These are phyloP conservation scores for Deakozyma indianensis DNA, from an alignment of 805 yeast genomes.

Conservation along the genomic window DNA sequence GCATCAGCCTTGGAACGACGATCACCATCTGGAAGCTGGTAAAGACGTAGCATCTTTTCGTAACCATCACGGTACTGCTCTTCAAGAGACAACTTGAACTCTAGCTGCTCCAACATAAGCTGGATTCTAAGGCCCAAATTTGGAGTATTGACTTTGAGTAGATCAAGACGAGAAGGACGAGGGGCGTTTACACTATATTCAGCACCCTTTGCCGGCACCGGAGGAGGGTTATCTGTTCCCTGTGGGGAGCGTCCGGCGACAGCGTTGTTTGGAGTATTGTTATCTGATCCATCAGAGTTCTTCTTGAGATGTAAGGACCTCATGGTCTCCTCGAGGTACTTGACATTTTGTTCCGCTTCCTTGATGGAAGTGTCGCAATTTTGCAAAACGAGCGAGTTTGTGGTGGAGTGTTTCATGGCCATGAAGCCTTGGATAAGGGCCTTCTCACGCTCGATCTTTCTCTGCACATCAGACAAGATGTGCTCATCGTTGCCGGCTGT, in stretches of 20 bases:
- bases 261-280: neutral
- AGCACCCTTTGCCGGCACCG: slow-evolving; percentile 8
- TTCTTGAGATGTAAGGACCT: slow-evolving; percentile 37
- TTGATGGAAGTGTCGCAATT: slow-evolving; percentile 80
- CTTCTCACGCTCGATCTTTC: slow-evolving; percentile 77
- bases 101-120: slow-evolving; percentile 87
- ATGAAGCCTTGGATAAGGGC: slow-evolving; percentile 83
- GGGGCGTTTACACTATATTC: neutral
- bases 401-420: slow-evolving; percentile 61
- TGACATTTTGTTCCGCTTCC: slow-evolving; percentile 84
- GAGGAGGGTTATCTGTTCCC: slow-evolving; percentile 5
- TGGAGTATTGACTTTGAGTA: slow-evolving; percentile 86
- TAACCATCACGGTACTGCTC: slow-evolving; percentile 87
- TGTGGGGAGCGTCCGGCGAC: slow-evolving; percentile 3
- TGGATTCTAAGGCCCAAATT: slow-evolving; percentile 89
- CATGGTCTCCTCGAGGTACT: slow-evolving; percentile 69
- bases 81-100: slow-evolving; percentile 87
- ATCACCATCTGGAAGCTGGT: slow-evolving; percentile 76
- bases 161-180: slow-evolving; percentile 31
- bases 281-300: slow-evolving; percentile 6
- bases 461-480: slow-evolving; percentile 52
- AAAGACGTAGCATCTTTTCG: slow-evolving; percentile 73
- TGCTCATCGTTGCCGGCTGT: slow-evolving; percentile 17
- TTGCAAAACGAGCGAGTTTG: slow-evolving; percentile 72
- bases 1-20: slow-evolving; percentile 75